Base-by-base conservation (phyloP, 2,329 filamentous ascomycete species). In the Microcera coccophila region DNA sequence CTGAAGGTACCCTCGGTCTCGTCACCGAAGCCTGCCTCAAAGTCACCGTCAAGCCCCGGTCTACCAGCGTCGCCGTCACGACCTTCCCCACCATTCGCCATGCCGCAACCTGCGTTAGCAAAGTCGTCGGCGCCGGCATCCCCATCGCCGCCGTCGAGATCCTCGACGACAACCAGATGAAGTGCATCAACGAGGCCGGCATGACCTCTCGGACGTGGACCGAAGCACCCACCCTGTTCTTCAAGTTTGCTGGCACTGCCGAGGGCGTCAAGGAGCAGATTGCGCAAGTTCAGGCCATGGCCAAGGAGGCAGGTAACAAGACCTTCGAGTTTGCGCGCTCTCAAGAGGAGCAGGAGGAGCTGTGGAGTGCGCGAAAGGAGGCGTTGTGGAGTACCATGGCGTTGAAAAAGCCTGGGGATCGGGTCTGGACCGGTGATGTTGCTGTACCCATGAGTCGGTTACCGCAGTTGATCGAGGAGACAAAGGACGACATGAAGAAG, bases 71-170 rank as follows among this genome's bases (percentile, higher is more conserved):
- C 3, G 90, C 90, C 4, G 85, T 95, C 14, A 80, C 78, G 36
- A 68, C 70, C 42, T 78, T 78, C 61, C 66, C 67, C 8, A 61
- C 68, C 20, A 70, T 95, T 50, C 81, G 85, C 35, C 71, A 79
- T 50, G 89, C 89, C 2, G 88, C 87, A 14, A 77, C 84, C 59
- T 94, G 88, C 62, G 90, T 93, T 2, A 81, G 84, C 52, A 77
- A 77, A 41, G 88, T 95, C 10, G 90, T 96, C 4, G 81, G 80
- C 34, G 78, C 85, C 40, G 90, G 89, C 19, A 79, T 95, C 10
- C 87, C 87, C 21, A 83, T 96, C 32, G 90, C 90, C 1, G 90
- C 90, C n/a, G 82, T 96, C 33, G 90, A 96, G 69, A 85, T 96
- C 44, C 73, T 96, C 20, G 90, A 96, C 67, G 90, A 95, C 61